Evolutionary conservation across 306 rosid species (phyloP).

Genomic region (Ochetophila trinervis): DNA sequence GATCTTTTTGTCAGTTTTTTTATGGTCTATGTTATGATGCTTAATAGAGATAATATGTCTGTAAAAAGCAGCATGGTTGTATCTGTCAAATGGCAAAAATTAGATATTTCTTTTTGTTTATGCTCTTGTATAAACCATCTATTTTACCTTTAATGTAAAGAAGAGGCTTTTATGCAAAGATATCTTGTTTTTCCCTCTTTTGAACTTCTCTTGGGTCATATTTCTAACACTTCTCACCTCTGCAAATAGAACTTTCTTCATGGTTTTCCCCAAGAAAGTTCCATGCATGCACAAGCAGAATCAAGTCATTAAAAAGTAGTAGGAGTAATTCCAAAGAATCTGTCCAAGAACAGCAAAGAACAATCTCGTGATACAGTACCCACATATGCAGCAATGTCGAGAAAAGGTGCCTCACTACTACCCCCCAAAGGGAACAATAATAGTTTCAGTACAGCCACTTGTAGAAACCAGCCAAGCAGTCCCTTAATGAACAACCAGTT

Average conservation of each 20-base stretch:
- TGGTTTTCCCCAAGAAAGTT: constrained; percentile 86
- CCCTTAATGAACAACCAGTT: constrained; percentile 94
- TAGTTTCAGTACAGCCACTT: constrained; percentile 69
- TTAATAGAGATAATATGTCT: too few relatives aligned
- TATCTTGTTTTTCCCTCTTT: too few relatives aligned
- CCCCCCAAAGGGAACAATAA: constrained; percentile 74
- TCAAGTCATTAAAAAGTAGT: constrained; percentile 88
- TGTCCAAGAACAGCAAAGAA: constrained; percentile 79
- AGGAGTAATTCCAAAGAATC: constrained; percentile 57
- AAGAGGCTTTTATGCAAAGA: too few relatives aligned
- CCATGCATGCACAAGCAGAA: constrained; percentile 94
- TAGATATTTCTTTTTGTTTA: too few relatives aligned
- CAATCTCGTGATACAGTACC: constrained; percentile 73
- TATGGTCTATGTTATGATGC: too few relatives aligned
- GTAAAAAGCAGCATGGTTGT: too few relatives aligned
- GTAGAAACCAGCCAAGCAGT: constrained; percentile 87
- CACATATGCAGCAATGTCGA: constrained; percentile 89
- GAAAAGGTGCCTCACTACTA: constrained; percentile 77
- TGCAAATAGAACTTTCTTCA: constrained; percentile 90
- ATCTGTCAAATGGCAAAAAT: too few relatives aligned
- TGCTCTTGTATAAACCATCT: too few relatives aligned
- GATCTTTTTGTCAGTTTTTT: too few relatives aligned
- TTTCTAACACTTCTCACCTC: constrained; percentile 86
- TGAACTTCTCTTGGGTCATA: too few relatives aligned
- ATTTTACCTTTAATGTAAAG: too few relatives aligned